Evolutionary conservation across 768 basidiomycete genomes (phyloP).

Genomic region (Boletus insuetus): DNA sequence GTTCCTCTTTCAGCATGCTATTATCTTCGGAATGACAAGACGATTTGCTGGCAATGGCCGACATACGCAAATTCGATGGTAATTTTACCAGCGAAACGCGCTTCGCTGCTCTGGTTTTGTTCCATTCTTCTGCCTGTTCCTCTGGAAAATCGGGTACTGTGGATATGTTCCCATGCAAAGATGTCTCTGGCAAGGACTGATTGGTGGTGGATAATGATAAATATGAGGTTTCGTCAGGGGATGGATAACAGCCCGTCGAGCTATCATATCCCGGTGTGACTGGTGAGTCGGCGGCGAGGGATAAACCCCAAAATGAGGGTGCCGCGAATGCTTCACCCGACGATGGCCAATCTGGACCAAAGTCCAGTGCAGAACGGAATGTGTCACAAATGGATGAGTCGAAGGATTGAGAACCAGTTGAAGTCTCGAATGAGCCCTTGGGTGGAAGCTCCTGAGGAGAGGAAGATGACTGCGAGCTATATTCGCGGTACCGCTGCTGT

Average conservation of each 20-base stretch:
- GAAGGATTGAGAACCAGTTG: conserved; percentile 26
- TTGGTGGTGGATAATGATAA: conserved; percentile 19
- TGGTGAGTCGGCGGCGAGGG: conserved; percentile 37
- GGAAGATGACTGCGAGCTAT: conserved; percentile 33
- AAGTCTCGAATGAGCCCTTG: conserved; percentile 11
- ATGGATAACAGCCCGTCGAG: conserved; percentile 33
- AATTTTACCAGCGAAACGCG: conserved; percentile 79
- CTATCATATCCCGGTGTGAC: conserved; percentile 27
- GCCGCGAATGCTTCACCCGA: conserved; percentile 37
- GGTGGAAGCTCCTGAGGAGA: conserved; percentile 29
- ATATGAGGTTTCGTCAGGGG: conserved; percentile 25
- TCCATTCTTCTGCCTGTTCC: conserved; percentile 87
- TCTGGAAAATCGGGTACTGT: conserved; percentile 46
- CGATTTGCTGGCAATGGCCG: conserved; percentile 18
- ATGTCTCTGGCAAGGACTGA: conserved; percentile 19
- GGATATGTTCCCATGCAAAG: conserved; percentile 46
- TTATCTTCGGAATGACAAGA: conserved; percentile 4
- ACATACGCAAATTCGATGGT: conserved; percentile 50
- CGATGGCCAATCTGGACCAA: conserved; percentile 47
- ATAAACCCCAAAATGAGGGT: conserved; percentile 32
- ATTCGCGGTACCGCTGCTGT: conserved; percentile 39
- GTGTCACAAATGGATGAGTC: conserved; percentile 54
- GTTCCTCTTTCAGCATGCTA: conserved; percentile 9
- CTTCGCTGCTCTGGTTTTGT: conserved; percentile 79
- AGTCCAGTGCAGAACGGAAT: conserved; percentile 68